Percentiles rank a stretch among this genome's conserved stretches.
These are phyloP conservation scores for Trametes cinnabarina DNA, from an alignment of 768 basidiomycete genomes.

Conservation along the genomic window DNA sequence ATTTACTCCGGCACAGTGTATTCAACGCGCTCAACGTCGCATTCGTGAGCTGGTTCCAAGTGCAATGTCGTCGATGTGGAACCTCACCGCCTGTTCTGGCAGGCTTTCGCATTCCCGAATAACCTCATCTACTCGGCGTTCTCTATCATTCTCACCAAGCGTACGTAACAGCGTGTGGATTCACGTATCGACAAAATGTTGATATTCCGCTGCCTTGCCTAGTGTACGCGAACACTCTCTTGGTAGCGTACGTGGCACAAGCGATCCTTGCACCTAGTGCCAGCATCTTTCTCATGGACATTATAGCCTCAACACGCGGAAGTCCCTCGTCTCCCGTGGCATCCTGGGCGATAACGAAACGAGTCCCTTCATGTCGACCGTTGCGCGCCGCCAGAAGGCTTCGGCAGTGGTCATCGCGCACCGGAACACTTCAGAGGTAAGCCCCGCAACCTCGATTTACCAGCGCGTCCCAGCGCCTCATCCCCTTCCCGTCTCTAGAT, in stretches of 20 bases:
- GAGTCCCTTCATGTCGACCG: background rate
- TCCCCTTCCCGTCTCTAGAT: background rate
- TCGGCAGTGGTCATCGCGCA: background rate
- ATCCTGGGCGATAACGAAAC: background rate
- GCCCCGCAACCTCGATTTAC: too few species aligned
- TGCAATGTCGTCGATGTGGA: background rate
- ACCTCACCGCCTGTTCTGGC: background rate
- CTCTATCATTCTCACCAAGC: slow-evolving; percentile 5
- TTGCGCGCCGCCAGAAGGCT: background rate
- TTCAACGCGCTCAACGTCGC: slow-evolving; percentile 6
- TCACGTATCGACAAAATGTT: background rate
- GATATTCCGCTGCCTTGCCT: background rate
- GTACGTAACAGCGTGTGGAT: background rate
- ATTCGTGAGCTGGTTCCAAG: background rate
- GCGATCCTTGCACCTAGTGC: too few species aligned
- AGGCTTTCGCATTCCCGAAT: background rate
- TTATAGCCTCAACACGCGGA: slow-evolving; percentile 3
- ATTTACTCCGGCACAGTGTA: background rate
- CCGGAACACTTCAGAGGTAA: background rate
- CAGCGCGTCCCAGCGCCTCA: background rate
- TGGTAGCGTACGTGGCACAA: background rate
- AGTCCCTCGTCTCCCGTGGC: background rate
- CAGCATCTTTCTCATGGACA: background rate
- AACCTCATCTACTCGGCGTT: slow-evolving; percentile 6
- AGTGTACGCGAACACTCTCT: slow-evolving; percentile 8